Evolutionary conservation across 352 stramenopile genomes (phyloP), one percentile per base, ranked within the genome.

Genomic region (Globisporangium sylvaticum): DNA sequence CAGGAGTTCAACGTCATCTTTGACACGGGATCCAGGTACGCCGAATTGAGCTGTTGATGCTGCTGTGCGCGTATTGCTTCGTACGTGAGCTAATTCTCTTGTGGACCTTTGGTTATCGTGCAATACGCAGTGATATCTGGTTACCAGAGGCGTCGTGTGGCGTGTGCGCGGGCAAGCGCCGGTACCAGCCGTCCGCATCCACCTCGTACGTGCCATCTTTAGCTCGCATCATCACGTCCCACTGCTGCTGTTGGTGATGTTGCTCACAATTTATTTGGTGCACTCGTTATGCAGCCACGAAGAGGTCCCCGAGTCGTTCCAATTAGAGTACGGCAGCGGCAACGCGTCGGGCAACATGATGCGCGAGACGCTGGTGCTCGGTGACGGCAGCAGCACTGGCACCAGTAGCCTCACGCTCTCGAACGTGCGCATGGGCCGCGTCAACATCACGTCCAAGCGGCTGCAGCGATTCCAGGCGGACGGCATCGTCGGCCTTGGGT

Each of bases 1-100:
- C 82, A 91, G 57, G 64, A 74, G 14, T 90, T 92, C 62, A 75
- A 75, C 42, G 81, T 92, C 59, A 90, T 91, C 74, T 92, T 92
- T 64, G 84, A 92, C 72, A 92, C 84, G 9, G 84, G 84, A 31
- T 91, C 83, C 1, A 89, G 72, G 72, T 78, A 60, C 12, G 18
- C 7, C 25, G 3, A 18, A 12, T n/a, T 48, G 29, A 18, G 15
- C 48, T 48, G 12, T 61, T 20, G 2, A 44, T 39, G n/a, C 10
- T 61, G 52, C 22, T 20, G 10, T 55, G n/a, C 24, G 48, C 5
- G n/a, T n/a, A n/a, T 15, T 48, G 39, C 3, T 12, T 22, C 9
- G 22, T 34, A 34, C 31, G 9, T 3, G 27, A 62, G 10, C 22
- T 62, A 39, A 52, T 18, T 48, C 32, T 29, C 9, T 39, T 62